Percentiles rank a stretch among this genome's conserved stretches.
Evolutionary conservation across 2,329 filamentous ascomycete genomes (phyloP).

Genomic region (Fusarium sp.): DNA sequence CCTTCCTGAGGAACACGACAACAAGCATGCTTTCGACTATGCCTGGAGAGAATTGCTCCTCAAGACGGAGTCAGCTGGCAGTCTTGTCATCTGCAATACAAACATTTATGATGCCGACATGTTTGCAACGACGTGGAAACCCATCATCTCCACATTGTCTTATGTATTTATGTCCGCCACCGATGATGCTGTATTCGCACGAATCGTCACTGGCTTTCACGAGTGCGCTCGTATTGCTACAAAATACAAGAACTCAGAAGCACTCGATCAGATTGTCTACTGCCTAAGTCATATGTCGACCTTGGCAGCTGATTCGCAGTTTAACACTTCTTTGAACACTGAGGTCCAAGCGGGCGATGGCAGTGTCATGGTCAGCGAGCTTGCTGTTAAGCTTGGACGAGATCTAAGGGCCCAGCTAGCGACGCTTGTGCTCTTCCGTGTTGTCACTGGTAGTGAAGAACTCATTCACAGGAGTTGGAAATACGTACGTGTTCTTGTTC

Average conservation of each 20-base stretch:
- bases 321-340: constrained; percentile 90
- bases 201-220: constrained; percentile 94
- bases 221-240: constrained; percentile 95
- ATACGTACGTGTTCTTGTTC: constrained; percentile 67
- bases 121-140: constrained; percentile 96
- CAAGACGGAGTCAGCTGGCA: constrained; percentile 82
- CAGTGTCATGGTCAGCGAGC: constrained; percentile 98
- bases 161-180: constrained; percentile 99
- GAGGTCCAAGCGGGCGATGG: constrained; percentile 93
- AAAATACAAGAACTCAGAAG: constrained; percentile 84
- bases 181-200: constrained; percentile 93
- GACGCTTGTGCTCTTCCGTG: constrained; percentile 93
- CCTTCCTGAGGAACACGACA: constrained; percentile 95
- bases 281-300: constrained; percentile 92
- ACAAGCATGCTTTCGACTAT: constrained; percentile 95
- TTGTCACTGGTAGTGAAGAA: constrained; percentile 86
- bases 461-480: constrained; percentile 83
- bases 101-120: constrained; percentile 98
- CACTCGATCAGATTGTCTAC: constrained; percentile 91
- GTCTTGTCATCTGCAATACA: constrained; percentile 83
- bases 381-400: constrained; percentile 93
- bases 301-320: constrained; percentile 78
- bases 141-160: constrained; percentile 91
- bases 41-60: constrained; percentile 95
- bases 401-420: constrained; percentile 95